A percentile compares a stretch with the other conserved stretches of the same genome.
Conservation (phyloP, 441 rosid species). For the Gossypium gossypioides region DNA sequence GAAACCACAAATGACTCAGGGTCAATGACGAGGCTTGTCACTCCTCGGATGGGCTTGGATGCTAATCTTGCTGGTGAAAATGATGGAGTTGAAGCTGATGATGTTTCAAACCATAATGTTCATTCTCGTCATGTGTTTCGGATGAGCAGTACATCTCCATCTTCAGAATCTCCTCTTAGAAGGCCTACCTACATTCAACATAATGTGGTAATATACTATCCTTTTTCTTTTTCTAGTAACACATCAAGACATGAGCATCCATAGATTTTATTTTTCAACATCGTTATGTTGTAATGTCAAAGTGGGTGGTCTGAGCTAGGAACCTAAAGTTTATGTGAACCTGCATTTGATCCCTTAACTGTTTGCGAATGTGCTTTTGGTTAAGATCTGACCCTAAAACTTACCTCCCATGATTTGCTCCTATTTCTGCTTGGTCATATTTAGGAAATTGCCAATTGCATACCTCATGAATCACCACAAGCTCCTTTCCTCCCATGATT, state of each 20-base stretch:
- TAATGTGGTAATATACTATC: slow-evolving; percentile 33
- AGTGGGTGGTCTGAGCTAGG: background rate
- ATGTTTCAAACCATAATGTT: slow-evolving; percentile 42
- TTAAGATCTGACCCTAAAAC: background rate
- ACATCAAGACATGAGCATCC: background rate
- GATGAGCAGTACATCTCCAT: slow-evolving; percentile 66
- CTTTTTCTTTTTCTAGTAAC: background rate
- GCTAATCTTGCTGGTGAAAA: slow-evolving; percentile 43
- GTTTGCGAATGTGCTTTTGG: background rate
- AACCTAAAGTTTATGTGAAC: background rate
- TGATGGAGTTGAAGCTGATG: slow-evolving; percentile 70
- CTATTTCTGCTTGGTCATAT: background rate
- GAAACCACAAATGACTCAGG: slow-evolving; percentile 56
- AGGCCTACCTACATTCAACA: slow-evolving; percentile 49
- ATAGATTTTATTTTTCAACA: background rate
- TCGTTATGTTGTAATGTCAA: background rate
- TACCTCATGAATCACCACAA: background rate
- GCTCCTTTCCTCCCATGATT: background rate
- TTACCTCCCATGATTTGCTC: background rate
- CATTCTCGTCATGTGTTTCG: slow-evolving; percentile 46
- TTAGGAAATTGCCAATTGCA: background rate
- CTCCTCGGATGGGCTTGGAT: slow-evolving; percentile 53
- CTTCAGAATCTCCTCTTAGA: slow-evolving; percentile 72
- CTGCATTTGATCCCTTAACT: background rate
- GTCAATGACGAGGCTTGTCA: slow-evolving; percentile 38